Evolutionary conservation across 768 basidiomycete genomes (phyloP).

Genomic region (Kockovaella imperatae): DNA sequence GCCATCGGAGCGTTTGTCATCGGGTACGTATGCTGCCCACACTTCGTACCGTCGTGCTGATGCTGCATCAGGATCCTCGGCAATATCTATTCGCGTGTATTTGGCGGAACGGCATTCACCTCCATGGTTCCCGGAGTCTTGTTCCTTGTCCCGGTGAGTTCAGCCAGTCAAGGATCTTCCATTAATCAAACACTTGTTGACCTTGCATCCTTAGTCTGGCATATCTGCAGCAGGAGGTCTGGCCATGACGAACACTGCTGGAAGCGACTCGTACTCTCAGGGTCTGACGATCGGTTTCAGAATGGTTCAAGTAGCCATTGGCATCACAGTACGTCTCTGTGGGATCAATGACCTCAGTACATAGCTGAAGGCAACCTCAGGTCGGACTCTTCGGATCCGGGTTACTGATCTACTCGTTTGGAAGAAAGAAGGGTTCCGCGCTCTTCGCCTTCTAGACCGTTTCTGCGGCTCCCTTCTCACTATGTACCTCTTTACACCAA

Average conservation of each 20-base stretch:
- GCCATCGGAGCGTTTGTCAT: conserved; percentile 34
- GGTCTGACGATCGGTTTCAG: conserved; percentile 77
- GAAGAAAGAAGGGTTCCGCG: conserved; percentile 71
- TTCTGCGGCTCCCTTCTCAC: not conserved
- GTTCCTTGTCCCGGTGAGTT: conserved; percentile 73
- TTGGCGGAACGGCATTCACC: conserved; percentile 63
- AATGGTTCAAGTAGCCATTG: conserved; percentile 80
- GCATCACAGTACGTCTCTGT: conserved; percentile 56
- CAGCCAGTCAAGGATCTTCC: not conserved
- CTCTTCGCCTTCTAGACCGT: conserved; percentile 54
- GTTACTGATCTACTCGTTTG: conserved; percentile 78
- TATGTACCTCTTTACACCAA: too few relatives aligned
- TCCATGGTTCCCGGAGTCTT: conserved; percentile 84
- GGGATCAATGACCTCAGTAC: not conserved
- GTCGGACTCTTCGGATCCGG: conserved; percentile 80
- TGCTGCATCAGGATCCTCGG: conserved; percentile 18
- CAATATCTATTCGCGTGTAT: conserved; percentile 30
- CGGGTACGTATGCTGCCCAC: conserved; percentile 16
- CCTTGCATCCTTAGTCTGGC: conserved; percentile 45
- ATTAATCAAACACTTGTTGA: conserved; percentile 1
- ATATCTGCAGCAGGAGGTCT: conserved; percentile 80
- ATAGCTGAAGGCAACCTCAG: conserved; percentile 1
- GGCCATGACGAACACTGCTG: conserved; percentile 46
- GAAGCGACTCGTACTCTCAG: conserved; percentile 51
- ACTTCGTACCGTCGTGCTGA: not conserved